Base-by-base conservation (phyloP, 768 basidiomycete genomes). In the Rubroboletus satanas region DNA sequence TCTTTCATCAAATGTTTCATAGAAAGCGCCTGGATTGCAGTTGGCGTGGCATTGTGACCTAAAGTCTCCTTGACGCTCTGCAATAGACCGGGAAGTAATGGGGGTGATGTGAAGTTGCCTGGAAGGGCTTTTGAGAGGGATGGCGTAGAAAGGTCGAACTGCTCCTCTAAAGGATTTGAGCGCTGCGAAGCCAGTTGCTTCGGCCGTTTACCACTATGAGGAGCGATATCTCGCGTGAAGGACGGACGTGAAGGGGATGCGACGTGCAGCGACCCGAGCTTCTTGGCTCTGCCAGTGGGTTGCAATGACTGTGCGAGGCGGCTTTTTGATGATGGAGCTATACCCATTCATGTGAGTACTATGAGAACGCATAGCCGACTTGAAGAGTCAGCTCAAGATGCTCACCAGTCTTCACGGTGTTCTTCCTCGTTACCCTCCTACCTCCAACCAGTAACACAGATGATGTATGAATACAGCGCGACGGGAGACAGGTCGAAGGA, bases 1-100 rank as follows among this genome's bases (percentile, higher is more conserved):
- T 45, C 52, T 7, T 73, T 70, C 49, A 90, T 67, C 17, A 91
- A 69, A 71, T 85, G 83, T 58, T 86, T 83, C 18, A 93, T 63
- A 21, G 88, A 81, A 45, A 92, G 75, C 0, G 83, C 77, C 66
- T 93, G 91, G n/a, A 95, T 93, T 0, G 85, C 81, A 0, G 90
- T 92, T 3, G 93, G 90, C 8, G 47, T 65, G 1, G 83, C 79
- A 28, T 75, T 60, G 7, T 71, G 72, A 3, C 88, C 89, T 8
- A 92, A 74, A 2, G 81, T 68, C 26, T 83, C 81, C 8, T 74
- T 70, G 9, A 93, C 63, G 37, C 81, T 83, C 15, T 76, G 69
- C 14, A 85, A 62, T 23, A 94, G 74, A 7, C 85, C 87, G 0
- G 82, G 79, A 55, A 88, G 74, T 14, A 95, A 74, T 0, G 87